phyloP scores from a whole-genome alignment of 495 filamentous ascomycete genomes.

The Penicillium paxilli region DNA sequence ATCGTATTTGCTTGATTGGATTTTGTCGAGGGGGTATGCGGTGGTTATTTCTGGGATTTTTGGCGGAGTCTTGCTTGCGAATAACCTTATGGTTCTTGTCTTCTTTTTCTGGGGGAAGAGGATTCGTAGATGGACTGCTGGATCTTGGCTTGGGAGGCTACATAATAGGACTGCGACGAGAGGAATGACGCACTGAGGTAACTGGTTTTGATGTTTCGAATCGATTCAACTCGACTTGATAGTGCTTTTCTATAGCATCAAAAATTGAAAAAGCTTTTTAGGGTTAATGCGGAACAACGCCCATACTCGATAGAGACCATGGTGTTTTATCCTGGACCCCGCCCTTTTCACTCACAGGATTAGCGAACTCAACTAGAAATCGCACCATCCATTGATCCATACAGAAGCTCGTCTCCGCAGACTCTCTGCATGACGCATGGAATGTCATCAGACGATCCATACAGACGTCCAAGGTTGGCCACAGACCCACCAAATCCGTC shows the following conservation, averaged over 20 bases:
- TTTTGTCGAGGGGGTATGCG: constrained; percentile 54
- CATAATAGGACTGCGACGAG: constrained; percentile 43
- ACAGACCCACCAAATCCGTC: constrained; percentile 28
- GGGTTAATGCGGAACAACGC: not conserved
- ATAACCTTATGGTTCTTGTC: constrained; percentile 54
- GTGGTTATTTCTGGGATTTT: constrained; percentile 61
- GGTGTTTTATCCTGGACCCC: not conserved
- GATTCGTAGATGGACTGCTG: constrained; percentile 49
- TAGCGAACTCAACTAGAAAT: constrained; percentile 34
- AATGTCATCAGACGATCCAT: constrained; percentile 35
- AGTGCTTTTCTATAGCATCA: not conserved
- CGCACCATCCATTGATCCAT: constrained; percentile 45
- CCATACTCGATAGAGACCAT: not conserved
- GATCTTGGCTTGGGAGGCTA: constrained; percentile 53
- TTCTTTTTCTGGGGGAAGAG: constrained; percentile 61
- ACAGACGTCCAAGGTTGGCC: constrained; percentile 36
- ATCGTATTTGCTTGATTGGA: constrained; percentile 58
- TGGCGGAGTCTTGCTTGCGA: constrained; percentile 51
- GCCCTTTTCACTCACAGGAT: constrained; percentile 9
- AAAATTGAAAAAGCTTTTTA: not conserved
- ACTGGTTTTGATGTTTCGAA: not conserved
- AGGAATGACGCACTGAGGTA: constrained; percentile 34
- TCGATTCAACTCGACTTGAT: not conserved
- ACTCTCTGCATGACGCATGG: constrained; percentile 35
- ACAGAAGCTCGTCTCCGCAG: constrained; percentile 28